Conservation (phyloP, 176 grass and related monocot species). For the Poa pratensis region DNA sequence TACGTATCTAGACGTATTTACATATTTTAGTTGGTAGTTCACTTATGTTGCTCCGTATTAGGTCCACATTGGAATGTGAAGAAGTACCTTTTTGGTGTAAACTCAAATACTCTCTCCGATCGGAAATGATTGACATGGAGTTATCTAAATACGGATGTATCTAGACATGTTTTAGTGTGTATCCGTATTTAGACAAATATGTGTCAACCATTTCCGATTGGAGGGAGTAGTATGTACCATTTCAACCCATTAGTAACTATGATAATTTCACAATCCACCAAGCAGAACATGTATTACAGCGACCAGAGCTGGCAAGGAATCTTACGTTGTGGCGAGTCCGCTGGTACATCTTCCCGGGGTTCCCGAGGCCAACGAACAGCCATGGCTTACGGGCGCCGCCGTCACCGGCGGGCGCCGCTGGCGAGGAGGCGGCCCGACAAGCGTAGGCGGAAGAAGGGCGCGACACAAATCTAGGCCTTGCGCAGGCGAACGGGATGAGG, state of each 20-base stretch:
- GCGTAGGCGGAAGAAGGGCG: background rate
- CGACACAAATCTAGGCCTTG: conserved; percentile 37
- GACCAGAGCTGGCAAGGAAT: background rate
- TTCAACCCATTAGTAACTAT: background rate
- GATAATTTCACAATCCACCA: background rate
- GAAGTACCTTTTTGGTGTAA: too few species aligned
- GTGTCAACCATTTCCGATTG: too few species aligned
- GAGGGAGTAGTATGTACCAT: too few species aligned
- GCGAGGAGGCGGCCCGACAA: conserved; percentile 47
- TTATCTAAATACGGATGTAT: too few species aligned
- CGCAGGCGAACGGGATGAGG: conserved; percentile 15
- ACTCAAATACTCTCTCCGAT: too few species aligned
- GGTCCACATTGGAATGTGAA: too few species aligned
- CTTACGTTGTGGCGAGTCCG: conserved; percentile 94
- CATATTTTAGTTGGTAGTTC: too few species aligned
- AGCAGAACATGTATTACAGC: background rate
- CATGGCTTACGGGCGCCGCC: conserved; percentile 65
- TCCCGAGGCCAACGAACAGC: conserved; percentile 92
- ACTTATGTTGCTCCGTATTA: too few species aligned
- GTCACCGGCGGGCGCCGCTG: conserved; percentile 43
- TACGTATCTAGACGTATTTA: too few species aligned
- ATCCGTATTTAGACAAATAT: too few species aligned
- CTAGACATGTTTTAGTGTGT: too few species aligned
- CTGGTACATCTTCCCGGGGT: conserved; percentile 87
- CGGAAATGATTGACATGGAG: too few species aligned